phyloP scores from a whole-genome alignment of 768 basidiomycete species.

The Tulasnella sp. region DNA sequence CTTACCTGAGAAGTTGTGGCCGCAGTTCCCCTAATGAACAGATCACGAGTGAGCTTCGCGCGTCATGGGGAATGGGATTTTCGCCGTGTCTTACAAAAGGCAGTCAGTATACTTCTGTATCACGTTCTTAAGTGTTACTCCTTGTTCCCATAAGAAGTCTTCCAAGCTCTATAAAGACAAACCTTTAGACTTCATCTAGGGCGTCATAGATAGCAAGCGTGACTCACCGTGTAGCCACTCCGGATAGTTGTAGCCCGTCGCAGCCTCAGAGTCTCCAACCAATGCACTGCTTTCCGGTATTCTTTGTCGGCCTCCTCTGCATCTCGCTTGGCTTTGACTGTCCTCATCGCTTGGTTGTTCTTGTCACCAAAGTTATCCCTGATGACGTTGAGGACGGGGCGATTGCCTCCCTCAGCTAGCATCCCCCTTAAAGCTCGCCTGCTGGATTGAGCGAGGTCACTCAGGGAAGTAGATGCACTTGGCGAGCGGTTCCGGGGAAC shows the following conservation, averaged over 20 bases:
- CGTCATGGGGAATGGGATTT: background rate
- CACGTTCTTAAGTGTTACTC: constrained; percentile 62
- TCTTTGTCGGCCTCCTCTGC: constrained; percentile 93
- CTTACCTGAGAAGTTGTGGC: constrained; percentile 24
- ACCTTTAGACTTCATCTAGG: background rate
- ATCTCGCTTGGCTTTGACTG: constrained; percentile 83
- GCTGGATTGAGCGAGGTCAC: constrained; percentile 87
- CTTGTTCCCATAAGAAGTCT: constrained; percentile 73
- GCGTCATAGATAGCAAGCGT: background rate
- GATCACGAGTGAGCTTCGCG: background rate
- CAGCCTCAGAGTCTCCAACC: constrained; percentile 88
- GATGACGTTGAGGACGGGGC: constrained; percentile 44
- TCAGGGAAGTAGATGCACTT: constrained; percentile 77
- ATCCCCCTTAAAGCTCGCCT: constrained; percentile 83
- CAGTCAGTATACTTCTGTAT: constrained; percentile 80
- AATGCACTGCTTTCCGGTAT: constrained; percentile 86
- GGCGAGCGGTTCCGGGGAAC: constrained; percentile 71
- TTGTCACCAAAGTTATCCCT: constrained; percentile 61
- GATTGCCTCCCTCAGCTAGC: constrained; percentile 17
- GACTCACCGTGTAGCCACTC: constrained; percentile 72
- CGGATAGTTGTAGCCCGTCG: constrained; percentile 80
- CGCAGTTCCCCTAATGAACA: constrained; percentile 11
- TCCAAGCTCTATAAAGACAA: constrained; percentile 68
- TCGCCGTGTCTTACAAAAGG: constrained; percentile 57
- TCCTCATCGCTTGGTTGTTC: constrained; percentile 66